These are phyloP conservation scores for Aspergillus jensenii DNA, from an alignment of 2,329 filamentous ascomycete species.

Conservation along the genomic window DNA sequence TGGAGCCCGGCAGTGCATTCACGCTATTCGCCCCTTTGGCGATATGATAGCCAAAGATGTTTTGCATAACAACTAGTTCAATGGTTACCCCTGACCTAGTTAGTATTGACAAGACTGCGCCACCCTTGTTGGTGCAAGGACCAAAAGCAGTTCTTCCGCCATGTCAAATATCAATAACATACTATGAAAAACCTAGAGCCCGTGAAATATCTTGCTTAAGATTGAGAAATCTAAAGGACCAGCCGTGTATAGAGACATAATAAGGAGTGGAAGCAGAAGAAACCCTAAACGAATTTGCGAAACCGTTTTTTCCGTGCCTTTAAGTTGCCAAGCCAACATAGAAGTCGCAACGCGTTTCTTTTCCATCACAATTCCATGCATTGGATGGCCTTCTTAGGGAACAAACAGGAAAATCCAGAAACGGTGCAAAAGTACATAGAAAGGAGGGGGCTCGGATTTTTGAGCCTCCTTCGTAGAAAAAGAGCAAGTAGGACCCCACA, in stretches of 20 bases:
- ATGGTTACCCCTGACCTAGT: neutral
- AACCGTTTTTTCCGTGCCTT: neutral
- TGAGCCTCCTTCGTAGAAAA: too few relatives aligned
- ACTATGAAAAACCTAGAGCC: neutral
- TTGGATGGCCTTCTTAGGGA: neutral
- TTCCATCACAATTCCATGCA: neutral
- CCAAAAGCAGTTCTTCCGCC: neutral
- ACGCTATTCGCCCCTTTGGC: too few relatives aligned
- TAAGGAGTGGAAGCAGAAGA: constrained; percentile 4
- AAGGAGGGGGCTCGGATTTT: neutral
- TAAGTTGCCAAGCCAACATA: too few relatives aligned
- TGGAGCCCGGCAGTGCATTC: neutral
- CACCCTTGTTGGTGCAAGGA: neutral
- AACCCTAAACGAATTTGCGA: neutral
- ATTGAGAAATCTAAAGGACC: constrained; percentile 4
- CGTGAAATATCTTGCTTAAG: constrained; percentile 3
- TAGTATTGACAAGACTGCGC: neutral
- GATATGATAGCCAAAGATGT: neutral
- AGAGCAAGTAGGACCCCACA: neutral
- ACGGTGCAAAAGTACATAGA: neutral
- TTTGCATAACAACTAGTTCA: neutral
- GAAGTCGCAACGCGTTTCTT: neutral
- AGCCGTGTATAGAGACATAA: constrained; percentile 7
- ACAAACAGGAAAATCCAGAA: neutral
- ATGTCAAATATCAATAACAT: neutral